A percentile compares a stretch with the other conserved stretches of the same genome.
Conservation (phyloP, 345 rosid genomes). For the Gossypium arboreum region DNA sequence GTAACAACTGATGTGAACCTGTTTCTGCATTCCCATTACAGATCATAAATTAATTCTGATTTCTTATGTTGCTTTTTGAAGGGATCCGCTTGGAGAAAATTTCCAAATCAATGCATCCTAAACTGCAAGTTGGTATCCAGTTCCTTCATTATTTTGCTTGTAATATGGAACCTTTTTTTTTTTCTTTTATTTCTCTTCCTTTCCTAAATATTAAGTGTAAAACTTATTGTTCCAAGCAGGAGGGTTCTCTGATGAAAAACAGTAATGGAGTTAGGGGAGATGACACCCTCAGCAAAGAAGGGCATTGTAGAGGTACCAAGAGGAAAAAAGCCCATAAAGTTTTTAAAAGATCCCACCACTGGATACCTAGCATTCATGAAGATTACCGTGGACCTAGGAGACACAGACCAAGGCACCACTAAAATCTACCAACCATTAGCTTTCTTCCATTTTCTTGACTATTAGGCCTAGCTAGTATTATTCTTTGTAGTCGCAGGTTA, state of each 20-base stretch:
- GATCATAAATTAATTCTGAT: background rate
- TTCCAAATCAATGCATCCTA: background rate
- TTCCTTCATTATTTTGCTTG: background rate
- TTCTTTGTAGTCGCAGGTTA: background rate
- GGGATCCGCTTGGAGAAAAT: conserved; percentile 14
- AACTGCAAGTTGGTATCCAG: conserved; percentile 6
- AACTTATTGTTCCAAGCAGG: background rate
- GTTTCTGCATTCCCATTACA: background rate
- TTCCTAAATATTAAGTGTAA: background rate
- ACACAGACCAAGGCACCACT: conserved; percentile 53
- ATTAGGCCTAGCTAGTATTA: background rate
- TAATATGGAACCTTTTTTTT: background rate
- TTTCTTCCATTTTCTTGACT: background rate
- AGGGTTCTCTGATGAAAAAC: conserved; percentile 10
- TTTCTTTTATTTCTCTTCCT: no score
- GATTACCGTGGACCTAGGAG: conserved; percentile 60
- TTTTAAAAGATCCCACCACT: conserved; percentile 15
- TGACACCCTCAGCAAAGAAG: conserved; percentile 17
- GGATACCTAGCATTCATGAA: conserved; percentile 57
- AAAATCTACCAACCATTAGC: background rate
- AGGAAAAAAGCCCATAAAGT: conserved; percentile 20
- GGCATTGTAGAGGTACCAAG: conserved; percentile 26
- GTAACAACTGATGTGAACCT: background rate
- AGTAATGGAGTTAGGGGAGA: conserved; percentile 1
- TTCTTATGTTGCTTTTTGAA: background rate